Evolutionary conservation across 176 grass and related monocot genomes (phyloP), one percentile per base, ranked within the genome.

Genomic region (Alopecurus myosuroides): DNA sequence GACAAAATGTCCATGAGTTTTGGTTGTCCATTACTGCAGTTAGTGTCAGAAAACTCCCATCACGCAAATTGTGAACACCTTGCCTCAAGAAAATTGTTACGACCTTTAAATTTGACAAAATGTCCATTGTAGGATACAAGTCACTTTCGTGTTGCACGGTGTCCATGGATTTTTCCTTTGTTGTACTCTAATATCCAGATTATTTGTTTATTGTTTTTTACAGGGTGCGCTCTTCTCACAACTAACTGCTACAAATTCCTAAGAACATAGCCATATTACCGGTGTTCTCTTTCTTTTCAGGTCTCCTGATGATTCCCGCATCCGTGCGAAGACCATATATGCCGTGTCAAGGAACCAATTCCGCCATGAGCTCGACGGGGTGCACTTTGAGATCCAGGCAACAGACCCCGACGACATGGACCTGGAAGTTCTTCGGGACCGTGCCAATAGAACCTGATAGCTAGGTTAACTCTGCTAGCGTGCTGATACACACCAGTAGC

Each of bases 331-430:
- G 81, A 94, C 77, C 71, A 81, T 94, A 67, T 94, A 94, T 15
- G 87, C 92, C 0, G 88, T 91, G 50, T 92, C 89, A 3, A 88
- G 79, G 85, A 88, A 90, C 36, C 87, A 91, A 53, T 91, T 87
- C 76, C 85, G 89, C 22, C 85, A 89, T 14, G 89, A 89, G 65
- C 89, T 94, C 20, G 87, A 94, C n/a, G 92, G 92, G 39, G 79
- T 94, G 77, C 92, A 94, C 74, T 92, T 92, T 40, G 92, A 94
- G 89, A 89, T 94, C 11, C 92, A 94, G 83, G 92, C 92, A 18
- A 94, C 82, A 9, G 92, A 92, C 74, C 84, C 92, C 60, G 85
- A 88, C 14, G 89, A 89, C 60, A 89, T 94, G 89, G 89, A 91
- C 17, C 65, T 94, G 52, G 87, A 92, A 66, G 65, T 94, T 81